Base-by-base conservation (phyloP, 2,329 filamentous ascomycete genomes). In the Falciphora oryzae region DNA sequence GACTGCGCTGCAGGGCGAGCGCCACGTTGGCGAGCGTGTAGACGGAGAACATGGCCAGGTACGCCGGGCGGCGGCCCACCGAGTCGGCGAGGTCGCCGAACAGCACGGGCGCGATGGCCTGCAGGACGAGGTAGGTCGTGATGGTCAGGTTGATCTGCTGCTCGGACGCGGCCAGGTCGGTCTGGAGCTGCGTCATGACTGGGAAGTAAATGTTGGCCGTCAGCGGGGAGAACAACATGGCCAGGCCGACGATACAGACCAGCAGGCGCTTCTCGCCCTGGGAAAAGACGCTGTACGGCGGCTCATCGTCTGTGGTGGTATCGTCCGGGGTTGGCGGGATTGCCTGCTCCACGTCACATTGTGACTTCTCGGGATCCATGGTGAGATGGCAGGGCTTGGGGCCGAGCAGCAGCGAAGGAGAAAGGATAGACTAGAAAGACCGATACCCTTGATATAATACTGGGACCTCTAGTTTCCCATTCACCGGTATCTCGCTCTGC, bases 81-180 rank as follows among this genome's bases (percentile, higher is more conserved):
- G 71, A 74, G 69, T 85, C 83, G 22, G 80, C 79, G 25, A 85
- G 74, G 64, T 79, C 78, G n/a, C 80, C 82, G 29, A 83, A 75
- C 66, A 85, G 75, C 27, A 77, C 74, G 0, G 83, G 83, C 1
- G 81, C 78, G 4, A 85, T 68, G 29, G 78, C 83, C 75, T 84
- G 83, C 65, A 85, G 79, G 63, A 85, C 78, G 73, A 78, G 74
- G 67, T 79, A 80, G 5, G 76, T 71, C 11, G 78, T 80, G 57
- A 81, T 70, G 11, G 75, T 75, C 50, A 80, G 69, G 68, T 80
- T 80, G 69, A 80, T 76, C 28, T 71, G 58, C 16, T 63, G 64
- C 27, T 71, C 18, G 2, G 73, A 71, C 32, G 78, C 75, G 62
- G 74, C 64, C 57, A 80, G 73, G n/a, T 75, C 73, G 1, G 72